Evolutionary conservation across 2,329 filamentous ascomycete genomes (phyloP), one percentile per base, ranked within the genome.

Genomic region (Fusarium sp.): DNA sequence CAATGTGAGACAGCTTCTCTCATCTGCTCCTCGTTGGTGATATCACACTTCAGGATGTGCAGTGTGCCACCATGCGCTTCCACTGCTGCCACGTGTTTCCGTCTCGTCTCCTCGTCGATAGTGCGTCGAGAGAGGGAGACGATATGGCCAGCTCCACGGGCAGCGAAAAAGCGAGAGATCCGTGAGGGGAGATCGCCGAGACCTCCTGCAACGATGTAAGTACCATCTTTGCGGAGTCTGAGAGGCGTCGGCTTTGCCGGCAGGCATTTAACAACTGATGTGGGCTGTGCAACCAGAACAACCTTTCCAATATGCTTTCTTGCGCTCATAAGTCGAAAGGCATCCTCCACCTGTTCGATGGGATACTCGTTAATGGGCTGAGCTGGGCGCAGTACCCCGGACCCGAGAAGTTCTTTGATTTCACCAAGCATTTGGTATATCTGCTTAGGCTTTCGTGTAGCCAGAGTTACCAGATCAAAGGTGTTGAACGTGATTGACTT

Each of bases 121-220:
- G 40, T 45, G 7, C 55, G 49, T 7, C 55, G 22, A 7, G 55
- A 57, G 3, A 57, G 55, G 7, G 55, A 57, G 2, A 57, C 55
- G 7, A 57, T 55, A 39, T 57, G 49, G n/a, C 55, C 55, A 1
- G 55, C 55, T 39, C 40, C 55, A n/a, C 32, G 55, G 19, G 49
- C 40, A 26, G 55, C 55, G 2, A 57, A 32, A 10, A 57, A 57
- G 7, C 32, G 55, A 32, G 49, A 45, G 2, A 57, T 57, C n/a
- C 49, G 41, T 7, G 55, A 57, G 1, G 55, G 55, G 1, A 57
- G 19, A 39, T 57, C 55, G 0, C 55, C 55, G 3, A 57, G 40
- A 11, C 55, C 55, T 13, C 55, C 55, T 5, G 55, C 40, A 2
- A 57, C 17, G 10, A 55, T 32, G 1, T 57, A 57, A 5, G 55